These are phyloP conservation scores for Xylaria sp. DNA, from an alignment of 2,329 filamentous ascomycete species.

Conservation along the genomic window DNA sequence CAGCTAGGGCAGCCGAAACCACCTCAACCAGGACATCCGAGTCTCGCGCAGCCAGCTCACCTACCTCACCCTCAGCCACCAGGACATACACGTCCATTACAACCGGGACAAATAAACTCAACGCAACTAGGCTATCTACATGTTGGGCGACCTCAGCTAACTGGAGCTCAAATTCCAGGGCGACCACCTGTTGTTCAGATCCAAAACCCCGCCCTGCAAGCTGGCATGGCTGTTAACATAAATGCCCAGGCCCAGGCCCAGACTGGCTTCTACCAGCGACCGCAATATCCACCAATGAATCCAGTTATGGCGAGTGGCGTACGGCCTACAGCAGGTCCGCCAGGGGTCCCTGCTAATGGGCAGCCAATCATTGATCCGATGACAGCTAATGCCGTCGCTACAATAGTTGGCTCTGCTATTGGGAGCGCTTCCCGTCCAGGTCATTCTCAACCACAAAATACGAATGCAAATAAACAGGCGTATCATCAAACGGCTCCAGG, in stretches of 20 bases:
- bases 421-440: conserved; percentile 15
- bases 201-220: conserved; percentile 29
- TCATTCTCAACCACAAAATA: conserved; percentile 12
- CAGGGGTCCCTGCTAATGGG: not conserved
- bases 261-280: conserved; percentile 21
- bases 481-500: conserved; percentile 10
- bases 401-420: conserved; percentile 11
- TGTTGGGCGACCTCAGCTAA: conserved; percentile 5
- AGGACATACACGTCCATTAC: not conserved
- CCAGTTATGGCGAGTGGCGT: conserved; percentile 17
- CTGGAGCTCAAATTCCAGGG: conserved; percentile 31
- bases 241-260: conserved; percentile 27
- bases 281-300: conserved; percentile 17
- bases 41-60: not conserved
- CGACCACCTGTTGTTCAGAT: conserved; percentile 36
- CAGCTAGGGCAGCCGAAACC: not conserved
- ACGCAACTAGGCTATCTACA: not conserved
- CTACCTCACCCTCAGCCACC: not conserved
- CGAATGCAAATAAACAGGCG: not conserved
- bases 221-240: conserved; percentile 27
- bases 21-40: not conserved
- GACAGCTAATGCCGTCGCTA: conserved; percentile 2
- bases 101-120: not conserved
- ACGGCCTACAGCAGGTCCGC: not conserved
- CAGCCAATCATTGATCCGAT: conserved; percentile 19